Evolutionary conservation across 257 asterid species (phyloP), one percentile per base, ranked within the genome.

Genomic region (Knoxia roxburghii): DNA sequence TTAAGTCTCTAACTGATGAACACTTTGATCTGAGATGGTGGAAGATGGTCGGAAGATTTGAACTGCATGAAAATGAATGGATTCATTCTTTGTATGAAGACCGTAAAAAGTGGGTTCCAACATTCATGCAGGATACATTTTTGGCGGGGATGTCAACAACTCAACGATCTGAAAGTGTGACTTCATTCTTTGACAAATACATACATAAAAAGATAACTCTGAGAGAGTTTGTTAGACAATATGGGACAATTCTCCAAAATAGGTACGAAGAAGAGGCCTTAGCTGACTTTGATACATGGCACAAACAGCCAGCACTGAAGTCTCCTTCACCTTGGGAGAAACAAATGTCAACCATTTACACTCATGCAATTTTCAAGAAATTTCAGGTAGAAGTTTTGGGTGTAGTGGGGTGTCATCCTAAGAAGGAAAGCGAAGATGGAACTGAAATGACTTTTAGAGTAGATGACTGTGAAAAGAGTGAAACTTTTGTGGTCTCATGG

Each of bases 281-380:
- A 77, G 95, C 98, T 46, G 95, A 93, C 72, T 93, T 93, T 71
- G 98, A 89, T 73, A 89, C 96, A 8, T 90, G 89, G 84, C 95
- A 93, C 85, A 93, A 89, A 83, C 98, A 89, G 78, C 96, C 98
- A 14, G 98, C 97, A 24, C 85, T 93, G 30, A 93, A 85, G 78
- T 93, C 98, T 1, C 98, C 98, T 67, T 93, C 98, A 39, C 98
- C 98, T 54, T 93, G 98, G 97, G 98, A 93, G 78, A 93, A 93
- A 70, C 97, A 93, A 73, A 86, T 90, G 97, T 93, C 98, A 12
- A 76, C 95, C 13, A 81, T 90, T 65, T 89, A 87, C 66, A 93
- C 98, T 5, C 98, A 93, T 68, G 80, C 95, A 2, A 86, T 93
- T 74, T 93, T 93, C 73, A 85, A 85, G 81, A 89, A 86, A 74